Percentiles rank a stretch among this genome's conserved stretches.
These are phyloP conservation scores for Daldinia sp. DNA, from an alignment of 2,329 filamentous ascomycete species.

Conservation along the genomic window DNA sequence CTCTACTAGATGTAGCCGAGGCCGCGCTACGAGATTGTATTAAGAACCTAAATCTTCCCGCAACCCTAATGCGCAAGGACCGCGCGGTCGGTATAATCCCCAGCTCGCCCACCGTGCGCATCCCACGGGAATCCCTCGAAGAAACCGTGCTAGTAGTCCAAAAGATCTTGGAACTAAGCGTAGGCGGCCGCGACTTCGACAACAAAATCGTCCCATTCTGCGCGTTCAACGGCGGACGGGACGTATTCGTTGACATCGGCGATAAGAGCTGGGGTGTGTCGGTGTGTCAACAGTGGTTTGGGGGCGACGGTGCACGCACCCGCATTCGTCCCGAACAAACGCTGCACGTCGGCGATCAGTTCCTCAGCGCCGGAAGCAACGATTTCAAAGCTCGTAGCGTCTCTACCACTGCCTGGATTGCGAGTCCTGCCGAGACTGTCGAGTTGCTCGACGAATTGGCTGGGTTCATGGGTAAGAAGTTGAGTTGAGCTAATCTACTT, in stretches of 20 bases:
- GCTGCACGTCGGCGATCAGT: conserved; percentile 96
- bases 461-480: conserved; percentile 61
- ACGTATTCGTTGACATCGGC: conserved; percentile 98
- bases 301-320: conserved; percentile 61
- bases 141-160: conserved; percentile 96
- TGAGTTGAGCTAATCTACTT: conserved; percentile 37
- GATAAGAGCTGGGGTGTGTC: conserved; percentile 97
- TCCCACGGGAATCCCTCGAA: conserved; percentile 88
- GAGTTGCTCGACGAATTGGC: conserved; percentile 85
- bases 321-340: conserved; percentile 77
- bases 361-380: conserved; percentile 92
- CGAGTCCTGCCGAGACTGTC: conserved; percentile 89
- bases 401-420: conserved; percentile 96
- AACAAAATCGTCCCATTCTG: conserved; percentile 78
- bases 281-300: conserved; percentile 91
- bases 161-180: conserved; percentile 85
- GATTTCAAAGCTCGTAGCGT: conserved; percentile 95
- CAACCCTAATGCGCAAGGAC: conserved; percentile 84
- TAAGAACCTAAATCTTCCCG: conserved; percentile 79
- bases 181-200: conserved; percentile 57
- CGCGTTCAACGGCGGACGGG: conserved; percentile 96
- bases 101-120: conserved; percentile 67
- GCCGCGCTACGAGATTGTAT: conserved; percentile 83
- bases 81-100: conserved; percentile 83
- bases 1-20: conserved; percentile 90